Evolutionary conservation across 2,329 filamentous ascomycete genomes (phyloP).

Genomic region (Periconia macrospinosa): DNA sequence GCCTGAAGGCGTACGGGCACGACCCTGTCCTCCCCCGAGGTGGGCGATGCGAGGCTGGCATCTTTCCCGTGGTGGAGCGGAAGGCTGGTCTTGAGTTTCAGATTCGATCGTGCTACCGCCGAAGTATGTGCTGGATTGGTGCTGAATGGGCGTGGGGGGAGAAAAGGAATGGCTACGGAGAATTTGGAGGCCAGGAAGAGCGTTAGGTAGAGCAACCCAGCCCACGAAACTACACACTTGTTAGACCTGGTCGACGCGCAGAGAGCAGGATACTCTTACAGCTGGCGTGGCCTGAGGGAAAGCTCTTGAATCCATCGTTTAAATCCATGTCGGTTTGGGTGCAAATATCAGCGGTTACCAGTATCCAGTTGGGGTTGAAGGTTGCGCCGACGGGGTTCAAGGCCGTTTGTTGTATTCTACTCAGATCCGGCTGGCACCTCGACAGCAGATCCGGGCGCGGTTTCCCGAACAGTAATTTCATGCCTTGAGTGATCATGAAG

Average conservation of each 20-base stretch:
- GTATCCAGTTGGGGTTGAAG: conserved; percentile 60
- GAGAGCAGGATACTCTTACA: conserved; percentile 46
- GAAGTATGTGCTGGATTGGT: conserved; percentile 54
- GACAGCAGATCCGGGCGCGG: conserved; percentile 66
- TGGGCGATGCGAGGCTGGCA: conserved; percentile 18
- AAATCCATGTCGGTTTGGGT: conserved; percentile 60
- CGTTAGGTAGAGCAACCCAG: conserved; percentile 80
- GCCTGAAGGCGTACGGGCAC: conserved; percentile 69
- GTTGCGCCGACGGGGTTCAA: conserved; percentile 63
- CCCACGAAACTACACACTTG: conserved; percentile 62
- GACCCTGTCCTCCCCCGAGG: conserved; percentile 29
- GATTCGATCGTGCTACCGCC: conserved; percentile 44
- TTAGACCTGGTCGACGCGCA: background rate
- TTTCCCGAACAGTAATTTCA: conserved; percentile 75
- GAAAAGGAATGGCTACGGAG: conserved; percentile 71
- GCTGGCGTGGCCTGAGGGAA: conserved; percentile 76
- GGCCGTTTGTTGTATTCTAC: conserved; percentile 54
- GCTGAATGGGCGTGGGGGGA: conserved; percentile 54
- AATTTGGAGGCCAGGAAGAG: conserved; percentile 87
- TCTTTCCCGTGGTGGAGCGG: conserved; percentile 27
- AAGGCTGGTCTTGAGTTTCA: conserved; percentile 22
- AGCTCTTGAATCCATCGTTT: conserved; percentile 85
- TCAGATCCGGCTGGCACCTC: conserved; percentile 75
- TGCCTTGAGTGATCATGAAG: conserved; percentile 80
- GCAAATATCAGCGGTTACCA: conserved; percentile 81